Conservation (phyloP, 164 flowering plant species). For the Piper longum region DNA sequence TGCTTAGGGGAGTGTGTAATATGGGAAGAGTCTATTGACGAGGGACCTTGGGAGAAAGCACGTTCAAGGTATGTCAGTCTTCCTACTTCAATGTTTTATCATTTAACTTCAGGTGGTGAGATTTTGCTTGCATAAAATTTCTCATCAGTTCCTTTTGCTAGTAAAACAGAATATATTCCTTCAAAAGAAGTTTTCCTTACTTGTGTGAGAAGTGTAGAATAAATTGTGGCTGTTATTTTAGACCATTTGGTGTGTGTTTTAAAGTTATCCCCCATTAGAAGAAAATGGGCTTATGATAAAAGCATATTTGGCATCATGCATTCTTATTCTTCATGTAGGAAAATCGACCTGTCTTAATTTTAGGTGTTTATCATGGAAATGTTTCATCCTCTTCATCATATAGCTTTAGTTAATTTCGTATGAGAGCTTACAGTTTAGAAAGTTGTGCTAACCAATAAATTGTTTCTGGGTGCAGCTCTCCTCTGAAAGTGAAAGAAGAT, state of each 20-base stretch:
- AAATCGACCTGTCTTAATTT: too few species aligned
- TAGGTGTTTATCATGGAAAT: neutral
- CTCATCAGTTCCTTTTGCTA: too few species aligned
- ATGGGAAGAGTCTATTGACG: conserved; percentile 96
- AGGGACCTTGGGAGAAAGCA: conserved; percentile 87
- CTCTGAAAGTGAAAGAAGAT: conserved; percentile 82
- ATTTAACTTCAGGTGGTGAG: too few species aligned
- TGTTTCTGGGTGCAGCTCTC: conserved; percentile 44
- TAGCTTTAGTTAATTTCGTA: neutral
- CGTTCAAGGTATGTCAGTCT: conserved; percentile 47
- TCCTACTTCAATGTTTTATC: neutral
- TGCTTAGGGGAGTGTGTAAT: conserved; percentile 85
- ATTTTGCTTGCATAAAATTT: neutral
- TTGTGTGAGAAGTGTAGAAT: too few species aligned
- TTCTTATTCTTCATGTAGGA: too few species aligned
- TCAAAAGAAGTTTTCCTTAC: too few species aligned
- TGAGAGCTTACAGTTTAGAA: neutral
- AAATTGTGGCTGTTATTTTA: too few species aligned
- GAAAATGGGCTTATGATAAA: too few species aligned
- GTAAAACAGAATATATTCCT: too few species aligned
- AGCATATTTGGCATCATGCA: too few species aligned
- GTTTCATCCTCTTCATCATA: neutral
- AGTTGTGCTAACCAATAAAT: neutral
- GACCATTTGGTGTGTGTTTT: too few species aligned
- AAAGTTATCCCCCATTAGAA: too few species aligned